Evolutionary conservation across 2,329 filamentous ascomycete species (phyloP), one percentile per base, ranked within the genome.

Genomic region (Ascochyta rabiei): DNA sequence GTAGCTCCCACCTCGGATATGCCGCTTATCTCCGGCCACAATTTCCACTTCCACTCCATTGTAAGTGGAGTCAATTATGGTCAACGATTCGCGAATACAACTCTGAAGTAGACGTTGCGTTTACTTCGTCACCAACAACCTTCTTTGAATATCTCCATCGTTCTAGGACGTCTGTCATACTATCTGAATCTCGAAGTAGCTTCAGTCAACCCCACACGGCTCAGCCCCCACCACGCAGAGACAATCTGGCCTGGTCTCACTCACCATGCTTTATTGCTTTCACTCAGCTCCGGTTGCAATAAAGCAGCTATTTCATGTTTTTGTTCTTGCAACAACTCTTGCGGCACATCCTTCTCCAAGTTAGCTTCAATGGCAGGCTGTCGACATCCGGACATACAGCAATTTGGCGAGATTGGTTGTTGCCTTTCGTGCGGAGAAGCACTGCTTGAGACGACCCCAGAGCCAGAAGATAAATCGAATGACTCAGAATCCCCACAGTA

Each of bases 351-450:
- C 15, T n/a, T 34, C n/a, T 9, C 6, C 6, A 2, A 16, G 15
- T 16, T 12, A 21, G 9, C 26, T 13, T 3, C 49, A 45, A 48
- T 54, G 51, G 28, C 51, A 19, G 19, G 7, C 9, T 54, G 51
- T 31, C 51, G 40, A 28, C 45, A 53, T 6, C 44, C 51, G 16
- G 51, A 45, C 19, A 45, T 45, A 28, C 51, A 54, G 18, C 34
- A 28, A n/a, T 49, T 54, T 21, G 51, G 30, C 13, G 40, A 48
- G 2, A 23, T 54, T 10, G 45, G 34, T 35, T 48, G 40, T 28
- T 54, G 51, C 40, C 51, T 54, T n/a, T 44, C 45, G 7, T 54
- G 51, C 21, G 45, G 45, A 13, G 50, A 53, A 34, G 39, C 44
- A 3, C 6, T 53, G 1, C 40, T 53, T 10, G 50, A 53, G 4